Evolutionary conservation across 768 basidiomycete species (phyloP).

Genomic region (Pilatotrama ljubarskyi): DNA sequence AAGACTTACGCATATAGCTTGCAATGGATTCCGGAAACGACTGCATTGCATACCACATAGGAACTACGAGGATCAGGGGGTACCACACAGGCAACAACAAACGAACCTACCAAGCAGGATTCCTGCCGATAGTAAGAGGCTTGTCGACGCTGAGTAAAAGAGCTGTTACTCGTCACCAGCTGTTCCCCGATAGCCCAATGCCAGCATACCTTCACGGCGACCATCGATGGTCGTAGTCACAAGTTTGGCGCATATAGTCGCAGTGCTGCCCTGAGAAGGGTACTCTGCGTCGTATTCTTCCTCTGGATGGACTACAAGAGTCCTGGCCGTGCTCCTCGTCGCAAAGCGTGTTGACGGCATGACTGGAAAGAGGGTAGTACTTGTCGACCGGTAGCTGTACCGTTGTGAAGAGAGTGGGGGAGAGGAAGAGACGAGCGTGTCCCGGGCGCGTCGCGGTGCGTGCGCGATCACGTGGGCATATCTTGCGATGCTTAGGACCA

Average conservation of each 20-base stretch:
- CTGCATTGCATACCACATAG: slow-evolving; percentile 62
- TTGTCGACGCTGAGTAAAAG: slow-evolving; percentile 60
- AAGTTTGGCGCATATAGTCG: slow-evolving; percentile 70
- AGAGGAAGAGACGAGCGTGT: too few relatives aligned
- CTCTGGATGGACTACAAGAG: slow-evolving; percentile 2
- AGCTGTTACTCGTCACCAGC: slow-evolving; percentile 40
- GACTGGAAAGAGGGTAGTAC: background rate
- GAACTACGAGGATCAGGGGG: slow-evolving; percentile 33
- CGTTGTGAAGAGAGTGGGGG: too few relatives aligned
- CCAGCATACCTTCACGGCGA: slow-evolving; percentile 58
- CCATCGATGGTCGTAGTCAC: slow-evolving; percentile 59
- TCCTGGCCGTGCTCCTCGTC: background rate
- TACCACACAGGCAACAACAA: background rate
- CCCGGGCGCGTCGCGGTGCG: background rate
- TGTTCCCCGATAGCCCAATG: background rate
- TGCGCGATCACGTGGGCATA: slow-evolving; percentile 3
- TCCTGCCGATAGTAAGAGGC: slow-evolving; percentile 70
- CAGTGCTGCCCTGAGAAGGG: background rate
- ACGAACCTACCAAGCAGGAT: slow-evolving; percentile 60
- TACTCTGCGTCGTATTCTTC: background rate
- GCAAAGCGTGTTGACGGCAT: background rate
- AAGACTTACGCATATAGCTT: slow-evolving; percentile 72
- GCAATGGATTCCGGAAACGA: slow-evolving; percentile 73
- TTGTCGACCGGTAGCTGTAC: too few relatives aligned
- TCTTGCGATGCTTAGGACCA: too few relatives aligned